Evolutionary conservation across 1,284 basidiomycete species (phyloP), one percentile per base, ranked within the genome.

Genomic region (Malassezia nana): DNA sequence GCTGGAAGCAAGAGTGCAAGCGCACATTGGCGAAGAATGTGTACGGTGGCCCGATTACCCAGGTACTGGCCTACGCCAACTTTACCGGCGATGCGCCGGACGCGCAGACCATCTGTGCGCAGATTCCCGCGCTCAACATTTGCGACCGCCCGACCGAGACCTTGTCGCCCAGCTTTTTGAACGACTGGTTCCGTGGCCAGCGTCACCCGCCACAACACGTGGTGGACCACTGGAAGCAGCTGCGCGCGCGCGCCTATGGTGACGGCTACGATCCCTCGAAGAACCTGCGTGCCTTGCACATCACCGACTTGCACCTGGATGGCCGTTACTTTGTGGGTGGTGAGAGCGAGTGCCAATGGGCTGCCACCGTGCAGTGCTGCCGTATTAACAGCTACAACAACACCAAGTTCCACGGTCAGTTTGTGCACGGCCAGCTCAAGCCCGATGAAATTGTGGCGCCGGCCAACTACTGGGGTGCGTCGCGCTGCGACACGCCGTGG

Each of bases 301-400:
- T 88, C 9, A 85, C 84, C 0, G 86, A 88, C 65, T 77, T 86
- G 55, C 86, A 88, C 73, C 74, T 88, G 46, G 86, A 88, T 68
- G 82, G 85, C 81, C 83, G 84, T 25, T 88, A 81, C 69, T 79
- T 83, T 12, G 86, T 81, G 35, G 83, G 84, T 13, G 76, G 83
- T 4, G 86, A 88, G 74, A 84, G 81, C 8, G 83, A 85, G 64
- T 87, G 86, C 67, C 82, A 81, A 18, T 78, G 78, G 15, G 81
- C 81, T n/a, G 53, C 32, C n/a, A 55, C 53, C 6, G 48, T 55
- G 20, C 74, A 81, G 4, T 88, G 86, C 74, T 88, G 86, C 67
- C 79, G 86, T 28, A 70, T 75, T 26, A 81, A 81, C 62, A 78
- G 77, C 46, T 77, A 77, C 67, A 84, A 84, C 63, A 59, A 60